phyloP scores from a whole-genome alignment of 2,329 filamentous ascomycete genomes.

The Rutstroemia sp. region DNA sequence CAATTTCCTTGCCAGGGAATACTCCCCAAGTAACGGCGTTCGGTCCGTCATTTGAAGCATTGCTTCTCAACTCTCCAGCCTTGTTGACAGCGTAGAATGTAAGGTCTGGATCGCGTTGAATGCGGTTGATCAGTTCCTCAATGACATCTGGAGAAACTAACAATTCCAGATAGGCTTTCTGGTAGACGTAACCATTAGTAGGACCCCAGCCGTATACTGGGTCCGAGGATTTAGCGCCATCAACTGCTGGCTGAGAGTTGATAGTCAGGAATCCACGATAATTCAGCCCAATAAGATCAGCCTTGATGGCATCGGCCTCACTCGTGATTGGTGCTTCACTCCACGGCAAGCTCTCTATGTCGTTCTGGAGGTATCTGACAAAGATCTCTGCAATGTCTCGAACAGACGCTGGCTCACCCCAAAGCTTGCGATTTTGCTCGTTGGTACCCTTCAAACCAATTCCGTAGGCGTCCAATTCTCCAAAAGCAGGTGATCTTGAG shows the following conservation, averaged over 20 bases:
- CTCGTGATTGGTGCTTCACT: conserved; percentile 80
- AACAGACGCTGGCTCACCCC: conserved; percentile 77
- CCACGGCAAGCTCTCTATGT: conserved; percentile 82
- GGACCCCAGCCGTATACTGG: conserved; percentile 91
- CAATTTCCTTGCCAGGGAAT: conserved; percentile 96
- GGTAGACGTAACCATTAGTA: conserved; percentile 91
- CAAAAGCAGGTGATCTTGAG: conserved; percentile 90
- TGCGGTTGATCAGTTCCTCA: conserved; percentile 66
- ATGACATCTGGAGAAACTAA: conserved; percentile 77
- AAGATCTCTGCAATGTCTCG: conserved; percentile 79
- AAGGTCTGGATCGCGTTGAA: conserved; percentile 71
- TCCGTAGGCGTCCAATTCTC: conserved; percentile 89
- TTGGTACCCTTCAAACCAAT: conserved; percentile 92
- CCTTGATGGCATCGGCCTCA: conserved; percentile 72
- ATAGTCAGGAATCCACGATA: conserved; percentile 82
- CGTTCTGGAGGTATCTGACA: conserved; percentile 73
- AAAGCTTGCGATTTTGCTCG: conserved; percentile 90
- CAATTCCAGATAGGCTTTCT: conserved; percentile 94
- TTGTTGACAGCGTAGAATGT: conserved; percentile 94
- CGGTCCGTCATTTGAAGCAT: conserved; percentile 76
- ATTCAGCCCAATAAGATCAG: conserved; percentile 76
- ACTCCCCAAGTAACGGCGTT: conserved; percentile 99
- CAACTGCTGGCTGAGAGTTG: conserved; percentile 94
- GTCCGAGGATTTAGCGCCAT: conserved; percentile 82
- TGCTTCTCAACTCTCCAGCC: conserved; percentile 72